Evolutionary conservation across 2,329 filamentous ascomycete genomes (phyloP), one percentile per base, ranked within the genome.

Genomic region (Cytospora piceae): DNA sequence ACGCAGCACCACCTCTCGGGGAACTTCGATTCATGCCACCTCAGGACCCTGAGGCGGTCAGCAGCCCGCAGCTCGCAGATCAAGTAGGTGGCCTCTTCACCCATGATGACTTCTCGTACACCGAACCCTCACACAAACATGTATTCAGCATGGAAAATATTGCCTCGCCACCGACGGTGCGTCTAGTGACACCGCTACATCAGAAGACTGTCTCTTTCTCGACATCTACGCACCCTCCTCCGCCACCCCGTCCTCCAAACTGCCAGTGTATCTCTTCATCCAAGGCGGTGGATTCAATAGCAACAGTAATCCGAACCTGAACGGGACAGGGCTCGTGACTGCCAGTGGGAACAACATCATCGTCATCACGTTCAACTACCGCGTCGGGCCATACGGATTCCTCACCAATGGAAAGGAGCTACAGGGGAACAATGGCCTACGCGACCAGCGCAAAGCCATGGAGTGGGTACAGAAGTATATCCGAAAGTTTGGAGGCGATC

Each of bases 361-460:
- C 0, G 85, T 92, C 0, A 89, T 94, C 2, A 88, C 82, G 12
- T 84, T 92, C 76, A 93, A 93, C 76, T 93, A 94, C 73, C 87
- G 91, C 6, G 89, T 94, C 14, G 90, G 90, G 0, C 83, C 85
- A 0, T 93, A 87, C 70, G 91, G 91, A 0, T 94, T 93, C 73
- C 80, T 94, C 15, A 85, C 86, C 1, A 81, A 86, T 63, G 77
- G 83, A 20, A 83, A 89, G 70, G 72, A 69, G 69, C 83, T 85
- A 3, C 84, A 82, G 65, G 73, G 88, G 42, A 93, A 93, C 74
- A 88, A 87, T 70, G 91, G 91, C 1, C 78, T 93, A 0, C 83
- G 84, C 39, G 90, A 93, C 73, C 90, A 92, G 74, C 79, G 87
- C 61, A 88, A 89, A 72, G 87, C 86, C 0, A 74, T 93, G 17